Evolutionary conservation across 2,329 filamentous ascomycete species (phyloP).

Genomic region (Talaromyces amestolkiae): DNA sequence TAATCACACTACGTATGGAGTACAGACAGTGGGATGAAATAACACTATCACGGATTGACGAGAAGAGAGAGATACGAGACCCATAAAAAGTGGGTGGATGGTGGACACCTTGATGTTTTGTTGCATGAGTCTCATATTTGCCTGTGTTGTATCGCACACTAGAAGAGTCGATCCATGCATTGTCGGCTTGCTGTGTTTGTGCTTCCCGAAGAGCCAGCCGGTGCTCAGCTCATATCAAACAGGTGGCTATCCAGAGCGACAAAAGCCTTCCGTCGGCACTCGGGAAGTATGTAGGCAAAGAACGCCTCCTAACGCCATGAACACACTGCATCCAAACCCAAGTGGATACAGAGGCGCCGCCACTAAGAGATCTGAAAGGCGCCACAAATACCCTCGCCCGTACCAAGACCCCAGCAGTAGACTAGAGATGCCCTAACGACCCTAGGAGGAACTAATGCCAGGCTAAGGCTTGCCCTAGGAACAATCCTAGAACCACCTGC

Average conservation of each 20-base stretch:
- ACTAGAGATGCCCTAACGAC: neutral
- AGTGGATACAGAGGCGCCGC: slow-evolving; percentile 2
- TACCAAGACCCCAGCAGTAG: neutral
- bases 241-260: neutral
- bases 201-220: neutral
- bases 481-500: neutral
- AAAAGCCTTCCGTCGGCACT: neutral
- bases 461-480: neutral
- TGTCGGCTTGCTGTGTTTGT: neutral
- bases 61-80: neutral
- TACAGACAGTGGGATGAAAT: neutral
- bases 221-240: neutral
- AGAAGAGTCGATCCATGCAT: slow-evolving; percentile 1
- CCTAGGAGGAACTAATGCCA: neutral
- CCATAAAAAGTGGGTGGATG: slow-evolving; percentile 14
- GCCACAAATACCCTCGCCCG: neutral
- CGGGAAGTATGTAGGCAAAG: neutral
- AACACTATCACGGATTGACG: neutral
- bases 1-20: neutral
- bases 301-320: neutral
- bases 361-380: slow-evolving; percentile 6
- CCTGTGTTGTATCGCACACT: neutral
- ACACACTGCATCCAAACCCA: neutral
- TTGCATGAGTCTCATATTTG: slow-evolving; percentile 2
- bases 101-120: slow-evolving; percentile 9